Conservation (phyloP, 2,329 filamentous ascomycete species). For the Chrysoporthe cubensis region DNA sequence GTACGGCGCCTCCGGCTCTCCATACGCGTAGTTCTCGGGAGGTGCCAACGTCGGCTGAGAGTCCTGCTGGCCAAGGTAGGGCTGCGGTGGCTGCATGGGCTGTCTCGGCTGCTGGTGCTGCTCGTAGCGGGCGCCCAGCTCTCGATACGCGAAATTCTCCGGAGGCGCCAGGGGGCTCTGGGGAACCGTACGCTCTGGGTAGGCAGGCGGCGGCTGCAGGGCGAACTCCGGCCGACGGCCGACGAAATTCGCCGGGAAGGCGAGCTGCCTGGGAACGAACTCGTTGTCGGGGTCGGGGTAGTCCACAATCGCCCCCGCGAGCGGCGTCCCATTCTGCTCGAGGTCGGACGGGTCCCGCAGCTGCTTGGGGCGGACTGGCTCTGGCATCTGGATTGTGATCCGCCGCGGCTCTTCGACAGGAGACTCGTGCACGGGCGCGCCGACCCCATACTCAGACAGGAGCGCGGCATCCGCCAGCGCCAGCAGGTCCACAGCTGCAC, state of each 20-base stretch:
- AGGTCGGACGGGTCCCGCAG: conserved; percentile 26
- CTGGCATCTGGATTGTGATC: conserved; percentile 27
- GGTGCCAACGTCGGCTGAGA: neutral
- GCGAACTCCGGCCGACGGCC: conserved; percentile 16
- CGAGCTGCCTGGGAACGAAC: conserved; percentile 21
- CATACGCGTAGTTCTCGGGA: conserved; percentile 19
- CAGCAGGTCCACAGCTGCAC: conserved; percentile 13
- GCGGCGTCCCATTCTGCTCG: conserved; percentile 14
- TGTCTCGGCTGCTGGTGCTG: conserved; percentile 22
- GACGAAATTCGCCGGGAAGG: conserved; percentile 19
- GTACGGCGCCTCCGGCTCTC: conserved; percentile 19
- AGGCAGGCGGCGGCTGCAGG: conserved; percentile 16
- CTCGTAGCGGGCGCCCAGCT: conserved; percentile 18
- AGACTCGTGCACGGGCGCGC: conserved; percentile 9
- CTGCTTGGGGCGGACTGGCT: conserved; percentile 27
- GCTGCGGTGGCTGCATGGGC: conserved; percentile 25
- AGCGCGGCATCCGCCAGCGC: conserved; percentile 22
- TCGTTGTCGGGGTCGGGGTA: conserved; percentile 25
- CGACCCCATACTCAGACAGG: neutral
- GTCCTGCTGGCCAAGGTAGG: conserved; percentile 14
- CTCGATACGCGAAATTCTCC: conserved; percentile 25
- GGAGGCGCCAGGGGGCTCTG: conserved; percentile 25
- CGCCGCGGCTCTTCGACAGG: conserved; percentile 17
- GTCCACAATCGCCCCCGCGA: neutral
- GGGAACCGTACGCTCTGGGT: conserved; percentile 21